phyloP scores from a whole-genome alignment of 192 early-diverging fungal species.

The Coemansia sp. region DNA sequence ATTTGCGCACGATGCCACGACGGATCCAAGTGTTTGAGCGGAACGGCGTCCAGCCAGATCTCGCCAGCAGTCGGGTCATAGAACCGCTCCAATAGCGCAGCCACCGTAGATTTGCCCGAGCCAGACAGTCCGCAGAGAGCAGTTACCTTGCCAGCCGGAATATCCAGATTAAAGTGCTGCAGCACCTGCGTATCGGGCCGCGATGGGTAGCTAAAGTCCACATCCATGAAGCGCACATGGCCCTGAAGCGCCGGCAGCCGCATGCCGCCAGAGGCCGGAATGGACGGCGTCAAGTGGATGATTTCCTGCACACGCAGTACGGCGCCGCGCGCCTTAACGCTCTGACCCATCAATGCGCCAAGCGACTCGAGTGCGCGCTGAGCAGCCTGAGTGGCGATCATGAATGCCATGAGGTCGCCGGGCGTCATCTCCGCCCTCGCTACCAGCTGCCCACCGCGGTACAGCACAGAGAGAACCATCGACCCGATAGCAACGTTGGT shows the following conservation, averaged over 20 bases:
- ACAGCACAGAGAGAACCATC: constrained; percentile 62
- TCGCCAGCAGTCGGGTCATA: constrained; percentile 69
- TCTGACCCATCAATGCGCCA: constrained; percentile 63
- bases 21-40: constrained; percentile 62
- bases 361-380: constrained; percentile 64
- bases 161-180: constrained; percentile 45
- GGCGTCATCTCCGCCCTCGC: constrained; percentile 57
- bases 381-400: constrained; percentile 65
- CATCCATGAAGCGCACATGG: constrained; percentile 57
- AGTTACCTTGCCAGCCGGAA: constrained; percentile 52
- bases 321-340: constrained; percentile 59
- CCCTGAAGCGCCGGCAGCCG: constrained; percentile 43
- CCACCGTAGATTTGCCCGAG: constrained; percentile 75
- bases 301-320: constrained; percentile 61
- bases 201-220: constrained; percentile 58
- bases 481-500: constrained; percentile 62
- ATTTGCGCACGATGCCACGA: constrained; percentile 68
- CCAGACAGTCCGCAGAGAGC: constrained; percentile 58
- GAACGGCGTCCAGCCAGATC: constrained; percentile 68
- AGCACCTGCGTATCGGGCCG: constrained; percentile 47
- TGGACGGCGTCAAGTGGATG: constrained; percentile 43
- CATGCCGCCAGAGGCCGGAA: constrained; percentile 51
- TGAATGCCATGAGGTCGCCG: constrained; percentile 65
- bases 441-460: constrained; percentile 55
- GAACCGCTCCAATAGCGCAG: constrained; percentile 74